Base-by-base conservation (phyloP, 495 filamentous ascomycete genomes). In the Chaetomidium leptoderma region DNA sequence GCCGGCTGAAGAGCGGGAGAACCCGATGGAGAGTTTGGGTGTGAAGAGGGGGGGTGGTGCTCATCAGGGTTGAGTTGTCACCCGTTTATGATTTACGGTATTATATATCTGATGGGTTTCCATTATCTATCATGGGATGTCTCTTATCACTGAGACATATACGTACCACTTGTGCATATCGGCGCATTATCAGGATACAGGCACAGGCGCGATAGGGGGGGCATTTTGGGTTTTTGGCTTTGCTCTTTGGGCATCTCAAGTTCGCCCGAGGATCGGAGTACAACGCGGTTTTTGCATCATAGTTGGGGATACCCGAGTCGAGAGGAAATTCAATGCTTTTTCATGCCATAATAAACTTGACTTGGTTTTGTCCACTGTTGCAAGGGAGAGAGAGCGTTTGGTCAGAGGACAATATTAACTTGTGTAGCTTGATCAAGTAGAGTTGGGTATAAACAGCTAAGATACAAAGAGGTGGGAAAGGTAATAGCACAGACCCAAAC, bases 1-100 rank as follows among this genome's bases (percentile, higher is more conserved):
- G 30, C 66, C 66, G 32, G 66, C 57, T 10, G 70, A 72, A 57
- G 70, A 72, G 51, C 33, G 58, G 56, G 69, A 70, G 51, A 59
- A 70, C 29, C 55, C 57, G 4, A 49, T 70, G 46, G 63, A 64
- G 47, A 52, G 36, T 24, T 17, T 36, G 36, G 44, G 14, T 7
- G 21, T 32, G 43, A 52, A 47, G 59, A 8, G n/a, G 2, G 9
- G 9, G n/a, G 36, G n/a, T 4, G 29, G 8, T 19, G 36, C 10
- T 19, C 11, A n/a, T 16, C 16, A 37, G 4, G 11, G 17, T 44
- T 45, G 32, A 51, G 17, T 8, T 3, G 1, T 6, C 13, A 6
- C 2, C 17, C 9, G 24, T 45, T 51, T 24, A 51, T 27, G 55
- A 58, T 19, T 51, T 33, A n/a, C n/a, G 39, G 37, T 40, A 47